These are phyloP conservation scores for Aspergillus sp. DNA, from an alignment of 2,329 filamentous ascomycete genomes.

Conservation along the genomic window DNA sequence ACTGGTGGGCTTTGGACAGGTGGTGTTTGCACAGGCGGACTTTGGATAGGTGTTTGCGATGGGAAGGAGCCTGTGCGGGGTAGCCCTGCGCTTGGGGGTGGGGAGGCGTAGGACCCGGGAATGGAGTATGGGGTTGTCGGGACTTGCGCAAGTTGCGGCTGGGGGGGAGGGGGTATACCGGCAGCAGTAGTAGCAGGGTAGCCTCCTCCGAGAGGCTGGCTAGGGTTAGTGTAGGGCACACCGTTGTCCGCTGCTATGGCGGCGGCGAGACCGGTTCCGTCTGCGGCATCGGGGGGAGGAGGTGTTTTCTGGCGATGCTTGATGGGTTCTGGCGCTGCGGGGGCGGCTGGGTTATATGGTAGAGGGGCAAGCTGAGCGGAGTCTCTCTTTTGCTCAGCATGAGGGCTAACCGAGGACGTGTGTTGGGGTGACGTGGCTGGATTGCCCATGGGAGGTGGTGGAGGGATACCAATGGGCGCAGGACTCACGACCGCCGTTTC, in stretches of 20 bases:
- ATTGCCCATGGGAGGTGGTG: constrained; percentile 25
- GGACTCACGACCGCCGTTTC: constrained; percentile 19
- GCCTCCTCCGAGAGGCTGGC: constrained; percentile 23
- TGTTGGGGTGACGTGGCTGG: constrained; percentile 19
- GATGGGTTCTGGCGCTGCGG: constrained; percentile 65
- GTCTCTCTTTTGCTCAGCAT: constrained; percentile 25
- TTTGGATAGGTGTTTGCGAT: constrained; percentile 25
- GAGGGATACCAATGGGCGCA: constrained; percentile 23
- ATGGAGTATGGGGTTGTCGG: constrained; percentile 25
- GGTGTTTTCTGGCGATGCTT: constrained; percentile 66
- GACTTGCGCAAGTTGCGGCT: constrained; percentile 20
- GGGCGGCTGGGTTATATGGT: constrained; percentile 67
- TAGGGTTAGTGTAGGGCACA: constrained; percentile 31
- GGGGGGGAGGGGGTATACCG: constrained; percentile 14
- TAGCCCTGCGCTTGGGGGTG: constrained; percentile 37
- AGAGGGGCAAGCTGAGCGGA: constrained; percentile 49
- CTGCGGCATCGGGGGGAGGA: constrained; percentile 57
- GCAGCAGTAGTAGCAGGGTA: constrained; percentile 9
- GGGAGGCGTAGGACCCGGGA: constrained; percentile 32
- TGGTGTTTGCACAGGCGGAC: constrained; percentile 24
- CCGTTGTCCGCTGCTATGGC: constrained; percentile 42
- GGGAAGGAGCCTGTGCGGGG: constrained; percentile 27
- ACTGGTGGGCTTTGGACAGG: constrained; percentile 24
- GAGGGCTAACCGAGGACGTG: constrained; percentile 10
- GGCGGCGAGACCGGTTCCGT: constrained; percentile 46